Conservation (phyloP, 2,329 filamentous ascomycete species). For the Cladosporium sp. region DNA sequence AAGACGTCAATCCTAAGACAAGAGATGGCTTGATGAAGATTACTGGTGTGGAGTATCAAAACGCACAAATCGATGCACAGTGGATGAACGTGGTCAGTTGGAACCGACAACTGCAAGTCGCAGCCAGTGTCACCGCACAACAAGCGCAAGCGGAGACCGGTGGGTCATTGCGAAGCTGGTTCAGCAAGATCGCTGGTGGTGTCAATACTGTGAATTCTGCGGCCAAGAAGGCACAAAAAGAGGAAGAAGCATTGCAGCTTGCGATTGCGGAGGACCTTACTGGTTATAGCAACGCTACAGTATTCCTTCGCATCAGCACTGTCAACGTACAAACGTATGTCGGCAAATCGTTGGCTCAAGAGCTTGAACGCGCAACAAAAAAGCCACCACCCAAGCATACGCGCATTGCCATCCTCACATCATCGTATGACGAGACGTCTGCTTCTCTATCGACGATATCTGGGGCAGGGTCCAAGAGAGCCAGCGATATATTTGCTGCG, state of each 20-base stretch:
- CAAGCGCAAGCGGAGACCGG: slow-evolving; percentile 39
- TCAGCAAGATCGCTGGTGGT: slow-evolving; percentile 57
- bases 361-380: slow-evolving; percentile 92
- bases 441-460: slow-evolving; percentile 57
- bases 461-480: slow-evolving; percentile 49
- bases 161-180: slow-evolving; percentile 64
- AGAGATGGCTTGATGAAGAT: slow-evolving; percentile 88
- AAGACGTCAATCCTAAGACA: slow-evolving; percentile 75
- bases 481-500: slow-evolving; percentile 78
- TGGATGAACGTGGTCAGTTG: slow-evolving; percentile 87
- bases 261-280: slow-evolving; percentile 68
- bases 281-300: slow-evolving; percentile 66
- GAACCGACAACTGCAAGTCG: slow-evolving; percentile 53
- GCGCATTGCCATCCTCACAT: slow-evolving; percentile 80
- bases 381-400: slow-evolving; percentile 90
- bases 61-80: slow-evolving; percentile 84
- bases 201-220: slow-evolving; percentile 47
- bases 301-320: slow-evolving; percentile 85
- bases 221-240: slow-evolving; percentile 55
- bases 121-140: slow-evolving; percentile 35
- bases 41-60: slow-evolving; percentile 72
- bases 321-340: slow-evolving; percentile 77
- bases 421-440: slow-evolving; percentile 78
- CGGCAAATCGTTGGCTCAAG: slow-evolving; percentile 66
- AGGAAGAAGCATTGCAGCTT: slow-evolving; percentile 61